Conservation (phyloP, 257 asterid species). For the Solanum rostratum region DNA sequence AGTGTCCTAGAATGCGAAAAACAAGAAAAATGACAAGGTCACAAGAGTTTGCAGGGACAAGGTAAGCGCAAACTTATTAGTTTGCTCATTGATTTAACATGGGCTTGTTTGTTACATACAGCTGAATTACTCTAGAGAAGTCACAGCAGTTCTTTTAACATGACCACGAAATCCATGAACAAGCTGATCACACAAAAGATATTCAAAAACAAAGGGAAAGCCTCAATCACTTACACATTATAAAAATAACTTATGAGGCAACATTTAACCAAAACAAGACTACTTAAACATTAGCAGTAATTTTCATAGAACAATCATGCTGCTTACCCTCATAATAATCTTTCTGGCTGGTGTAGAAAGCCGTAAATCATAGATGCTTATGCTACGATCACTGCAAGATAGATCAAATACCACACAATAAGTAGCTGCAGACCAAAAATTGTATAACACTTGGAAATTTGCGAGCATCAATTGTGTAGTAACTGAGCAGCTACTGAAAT, state of each 20-base stretch:
- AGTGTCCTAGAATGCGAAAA: background rate
- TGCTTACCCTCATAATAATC: slow-evolving; percentile 65
- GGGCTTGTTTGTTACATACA: background rate
- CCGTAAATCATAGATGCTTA: slow-evolving; percentile 72
- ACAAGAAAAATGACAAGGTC: background rate
- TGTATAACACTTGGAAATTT: background rate
- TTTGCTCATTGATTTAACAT: background rate
- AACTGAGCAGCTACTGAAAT: background rate
- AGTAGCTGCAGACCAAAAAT: background rate
- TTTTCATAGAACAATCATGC: background rate
- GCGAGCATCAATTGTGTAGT: background rate
- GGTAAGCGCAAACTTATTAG: background rate
- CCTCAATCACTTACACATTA: background rate
- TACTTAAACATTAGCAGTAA: background rate
- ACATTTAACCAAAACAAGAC: background rate
- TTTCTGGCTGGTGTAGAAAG: slow-evolving; percentile 69
- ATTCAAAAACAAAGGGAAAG: background rate
- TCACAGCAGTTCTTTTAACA: background rate
- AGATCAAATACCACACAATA: background rate
- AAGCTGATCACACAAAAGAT: background rate
- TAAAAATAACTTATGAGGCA: background rate
- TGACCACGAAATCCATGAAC: background rate
- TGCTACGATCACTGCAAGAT: slow-evolving; percentile 81
- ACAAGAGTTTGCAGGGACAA: background rate
- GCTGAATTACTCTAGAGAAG: background rate